Evolutionary conservation across 1,139 yeast species (phyloP), one percentile per base, ranked within the genome.

Genomic region (Candida buenavistaensis): DNA sequence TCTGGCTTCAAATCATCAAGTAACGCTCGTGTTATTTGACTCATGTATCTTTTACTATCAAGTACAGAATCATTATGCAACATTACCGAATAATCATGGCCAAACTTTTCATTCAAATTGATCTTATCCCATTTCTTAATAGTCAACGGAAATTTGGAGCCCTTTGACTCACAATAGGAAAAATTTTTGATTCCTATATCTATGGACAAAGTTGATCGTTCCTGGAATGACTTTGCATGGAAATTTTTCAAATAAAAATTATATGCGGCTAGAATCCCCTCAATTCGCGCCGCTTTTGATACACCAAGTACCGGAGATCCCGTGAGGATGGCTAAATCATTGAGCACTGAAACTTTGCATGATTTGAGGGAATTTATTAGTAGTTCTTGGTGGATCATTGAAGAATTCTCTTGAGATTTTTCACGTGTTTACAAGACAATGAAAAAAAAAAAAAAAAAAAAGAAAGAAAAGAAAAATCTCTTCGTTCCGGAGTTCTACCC

Each of bases 111-210:
- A 30, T 39, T 32, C 39, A 48, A 36, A 41, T 67, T 52, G 8
- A 57, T 13, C 30, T 64, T 64, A 30, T 54, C 50, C 74, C 74
- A 68, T 12, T 44, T 40, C 21, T 32, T 39, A 5, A 37, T 30
- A 5, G 20, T 30, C 10, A 33, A 11, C 3, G 46, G 53, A 32
- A 34, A 37, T 15, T 21, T 13, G 4, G 38, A 33, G 24, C 48
- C 35, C 4, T 39, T 37, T 10, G 57, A 42, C 32, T 54, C 53
- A 46, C 74, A 68, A 42, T 58, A 67, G 3, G 71, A 57, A 38
- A 68, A 65, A 48, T 68, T 67, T 47, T 67, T 68, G 36, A 68
- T 48, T 5, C 75, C 75, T 10, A 68, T 55, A 41, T 68, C 75
- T 9, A 68, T 53, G 6, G 69, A 52, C 26, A 57, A 44, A 21